Conservation (phyloP, 805 yeast genomes). For the Suhomyces xylopsoci region DNA sequence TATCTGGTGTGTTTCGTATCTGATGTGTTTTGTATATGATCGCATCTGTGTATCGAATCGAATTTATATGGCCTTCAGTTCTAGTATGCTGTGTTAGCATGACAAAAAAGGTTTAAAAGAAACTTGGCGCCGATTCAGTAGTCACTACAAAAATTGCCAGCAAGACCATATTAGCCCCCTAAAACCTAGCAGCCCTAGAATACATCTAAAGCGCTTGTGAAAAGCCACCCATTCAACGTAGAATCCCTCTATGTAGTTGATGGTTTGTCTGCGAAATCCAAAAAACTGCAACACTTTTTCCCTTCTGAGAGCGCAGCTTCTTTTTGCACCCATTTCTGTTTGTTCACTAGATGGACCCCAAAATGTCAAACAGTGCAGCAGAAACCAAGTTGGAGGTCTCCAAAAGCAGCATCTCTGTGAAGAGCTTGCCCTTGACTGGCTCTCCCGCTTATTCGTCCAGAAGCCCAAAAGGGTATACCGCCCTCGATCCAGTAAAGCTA, state of each 20-base stretch:
- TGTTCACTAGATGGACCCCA: neutral
- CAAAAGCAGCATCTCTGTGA: neutral
- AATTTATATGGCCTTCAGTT: neutral
- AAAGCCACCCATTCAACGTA: neutral
- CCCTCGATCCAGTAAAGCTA: neutral
- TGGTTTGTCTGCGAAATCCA: neutral
- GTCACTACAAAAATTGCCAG: neutral
- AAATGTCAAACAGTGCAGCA: neutral
- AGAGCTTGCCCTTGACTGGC: neutral
- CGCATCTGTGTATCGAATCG: neutral
- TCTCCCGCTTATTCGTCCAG: neutral
- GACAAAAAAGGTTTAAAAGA: neutral
- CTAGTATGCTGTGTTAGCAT: neutral
- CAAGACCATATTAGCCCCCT: neutral
- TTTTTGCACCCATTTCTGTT: neutral
- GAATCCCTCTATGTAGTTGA: neutral
- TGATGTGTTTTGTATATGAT: neutral
- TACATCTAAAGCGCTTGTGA: neutral
- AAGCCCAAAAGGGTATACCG: neutral
- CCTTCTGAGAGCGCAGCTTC: neutral
- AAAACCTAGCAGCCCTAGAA: neutral
- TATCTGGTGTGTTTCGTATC: neutral
- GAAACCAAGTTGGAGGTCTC: neutral
- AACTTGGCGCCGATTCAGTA: neutral
- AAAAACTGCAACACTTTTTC: neutral